Evolutionary conservation across 202 grass and related monocot genomes (phyloP).

Genomic region (Dendrocalamus latiflorus): DNA sequence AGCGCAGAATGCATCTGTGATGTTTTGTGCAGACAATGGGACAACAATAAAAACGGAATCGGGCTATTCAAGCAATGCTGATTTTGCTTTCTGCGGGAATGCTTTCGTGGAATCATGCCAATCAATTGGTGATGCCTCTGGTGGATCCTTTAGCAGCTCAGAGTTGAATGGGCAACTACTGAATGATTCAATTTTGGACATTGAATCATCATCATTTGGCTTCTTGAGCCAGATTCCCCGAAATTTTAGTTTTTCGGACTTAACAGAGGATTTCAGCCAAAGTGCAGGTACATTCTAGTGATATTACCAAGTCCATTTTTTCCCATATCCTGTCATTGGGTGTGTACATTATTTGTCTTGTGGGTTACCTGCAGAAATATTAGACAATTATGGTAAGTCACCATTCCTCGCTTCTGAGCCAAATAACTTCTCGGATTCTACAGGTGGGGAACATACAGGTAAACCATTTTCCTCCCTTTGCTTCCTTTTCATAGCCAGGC

Average conservation of each 20-base stretch:
- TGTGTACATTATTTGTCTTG: conserved; percentile 4
- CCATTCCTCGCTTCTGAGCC: conserved; percentile 62
- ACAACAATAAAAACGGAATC: conserved; percentile 74
- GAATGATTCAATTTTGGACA: conserved; percentile 70
- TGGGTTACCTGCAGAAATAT: conserved; percentile 51
- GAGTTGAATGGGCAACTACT: conserved; percentile 79
- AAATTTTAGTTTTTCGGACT: conserved; percentile 89
- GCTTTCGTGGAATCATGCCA: conserved; percentile 75
- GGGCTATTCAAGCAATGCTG: conserved; percentile 66
- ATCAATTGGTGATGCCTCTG: conserved; percentile 79
- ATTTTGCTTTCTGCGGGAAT: conserved; percentile 72
- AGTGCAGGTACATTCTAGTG: conserved; percentile 52
- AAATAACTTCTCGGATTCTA: conserved; percentile 87
- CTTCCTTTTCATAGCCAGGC: not conserved
- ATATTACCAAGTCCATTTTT: not conserved
- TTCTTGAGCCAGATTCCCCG: conserved; percentile 78
- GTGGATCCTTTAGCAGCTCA: conserved; percentile 82
- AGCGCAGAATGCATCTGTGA: conserved; percentile 45
- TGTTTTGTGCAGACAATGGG: conserved; percentile 58
- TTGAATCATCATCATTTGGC: conserved; percentile 68
- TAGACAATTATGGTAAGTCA: conserved; percentile 73
- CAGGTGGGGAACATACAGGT: conserved; percentile 56
- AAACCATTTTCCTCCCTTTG: not conserved
- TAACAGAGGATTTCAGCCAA: conserved; percentile 80
- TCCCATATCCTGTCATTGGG: not conserved